Evolutionary conservation across 1,284 basidiomycete species (phyloP).

Genomic region (Athelia sp.): DNA sequence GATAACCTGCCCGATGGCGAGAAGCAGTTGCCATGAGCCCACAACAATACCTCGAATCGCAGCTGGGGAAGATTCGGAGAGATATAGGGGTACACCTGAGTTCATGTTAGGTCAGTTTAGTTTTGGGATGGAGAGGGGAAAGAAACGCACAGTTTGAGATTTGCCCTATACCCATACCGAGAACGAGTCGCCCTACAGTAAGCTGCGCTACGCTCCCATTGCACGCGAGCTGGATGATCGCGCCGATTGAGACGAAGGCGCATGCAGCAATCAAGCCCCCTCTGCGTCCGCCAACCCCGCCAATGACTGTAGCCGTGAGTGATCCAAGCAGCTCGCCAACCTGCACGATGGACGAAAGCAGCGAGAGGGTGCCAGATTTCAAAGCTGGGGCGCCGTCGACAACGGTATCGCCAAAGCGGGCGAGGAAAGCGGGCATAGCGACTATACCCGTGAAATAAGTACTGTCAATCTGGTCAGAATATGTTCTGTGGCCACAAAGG

Average conservation of each 20-base stretch:
- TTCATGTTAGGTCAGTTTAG: neutral
- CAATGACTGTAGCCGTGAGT: conserved; percentile 8
- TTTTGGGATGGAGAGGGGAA: neutral
- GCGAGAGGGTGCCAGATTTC: conserved; percentile 6
- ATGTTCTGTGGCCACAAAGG: no score
- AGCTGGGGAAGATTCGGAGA: conserved; percentile 9
- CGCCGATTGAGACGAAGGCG: conserved; percentile 9
- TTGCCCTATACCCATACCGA: conserved; percentile 11
- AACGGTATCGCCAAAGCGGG: conserved; percentile 3
- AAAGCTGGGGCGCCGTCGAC: conserved; percentile 3
- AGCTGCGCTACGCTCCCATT: conserved; percentile 7
- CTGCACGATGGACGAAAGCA: conserved; percentile 12
- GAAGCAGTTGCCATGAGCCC: conserved; percentile 9
- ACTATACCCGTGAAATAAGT: conserved; percentile 12
- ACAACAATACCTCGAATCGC: conserved; percentile 10
- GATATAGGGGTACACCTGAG: conserved; percentile 8
- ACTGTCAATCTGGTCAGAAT: no score
- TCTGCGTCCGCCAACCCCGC: conserved; percentile 7
- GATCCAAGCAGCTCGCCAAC: conserved; percentile 12
- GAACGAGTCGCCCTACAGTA: conserved; percentile 8
- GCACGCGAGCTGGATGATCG: conserved; percentile 8
- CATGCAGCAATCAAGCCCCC: conserved; percentile 7
- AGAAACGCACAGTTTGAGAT: conserved; percentile 6
- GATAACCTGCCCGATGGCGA: conserved; percentile 11
- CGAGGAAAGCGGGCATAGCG: conserved; percentile 9